phyloP scores from a whole-genome alignment of 345 rosid species.

The Eucalyptus caleyi region DNA sequence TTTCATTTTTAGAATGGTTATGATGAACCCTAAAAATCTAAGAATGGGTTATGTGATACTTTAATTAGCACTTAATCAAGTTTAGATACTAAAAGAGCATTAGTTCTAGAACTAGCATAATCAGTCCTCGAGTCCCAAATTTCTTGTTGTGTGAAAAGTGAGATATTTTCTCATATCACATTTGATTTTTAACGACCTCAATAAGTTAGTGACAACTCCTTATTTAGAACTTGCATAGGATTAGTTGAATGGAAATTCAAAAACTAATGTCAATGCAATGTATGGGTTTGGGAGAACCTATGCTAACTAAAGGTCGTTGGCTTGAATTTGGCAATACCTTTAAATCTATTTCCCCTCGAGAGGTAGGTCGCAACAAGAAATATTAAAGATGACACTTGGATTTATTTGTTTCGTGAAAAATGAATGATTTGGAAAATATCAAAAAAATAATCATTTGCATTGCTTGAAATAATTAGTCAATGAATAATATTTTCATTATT shows the following conservation, averaged over 20 bases:
- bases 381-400: no score
- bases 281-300: rapidly evolving
- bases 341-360: rapidly evolving
- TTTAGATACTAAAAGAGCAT: no score
- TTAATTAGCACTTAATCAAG: no score
- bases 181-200: rapidly evolving
- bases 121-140: rapidly evolving
- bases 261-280: rapidly evolving
- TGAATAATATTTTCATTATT: no score
- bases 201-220: rapidly evolving
- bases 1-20: no score
- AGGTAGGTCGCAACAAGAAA: no score
- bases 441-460: rapidly evolving
- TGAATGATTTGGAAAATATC: no score
- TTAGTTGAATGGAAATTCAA: no score
- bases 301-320: rapidly evolving
- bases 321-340: rapidly evolving
- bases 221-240: rapidly evolving
- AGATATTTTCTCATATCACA: rapidly evolving
- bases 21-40: no score
- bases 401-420: rapidly evolving
- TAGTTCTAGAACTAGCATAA: rapidly evolving
- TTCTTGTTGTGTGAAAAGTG: rapidly evolving
- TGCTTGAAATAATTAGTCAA: no score
- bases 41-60: rapidly evolving